These are phyloP conservation scores for Populus tomentosa DNA, from an alignment of 441 rosid genomes.

Conservation along the genomic window DNA sequence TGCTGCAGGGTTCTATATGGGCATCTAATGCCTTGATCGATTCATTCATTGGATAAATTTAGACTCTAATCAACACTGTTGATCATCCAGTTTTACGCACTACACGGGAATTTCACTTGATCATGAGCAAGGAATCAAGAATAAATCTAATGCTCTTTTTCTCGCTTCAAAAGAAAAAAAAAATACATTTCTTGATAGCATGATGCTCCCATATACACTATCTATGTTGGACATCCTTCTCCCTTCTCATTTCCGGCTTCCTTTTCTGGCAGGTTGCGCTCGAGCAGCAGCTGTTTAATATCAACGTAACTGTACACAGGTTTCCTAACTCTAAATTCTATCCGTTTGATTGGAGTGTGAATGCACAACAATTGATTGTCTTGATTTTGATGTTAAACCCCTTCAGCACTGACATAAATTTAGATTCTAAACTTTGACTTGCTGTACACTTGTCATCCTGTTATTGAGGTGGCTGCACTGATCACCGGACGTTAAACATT, in stretches of 20 bases:
- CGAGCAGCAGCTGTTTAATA: not conserved
- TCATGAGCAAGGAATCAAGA: not conserved
- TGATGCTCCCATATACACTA: not conserved
- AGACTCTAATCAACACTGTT: too few relatives aligned
- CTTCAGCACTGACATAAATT: not conserved
- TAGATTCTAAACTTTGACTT: not conserved
- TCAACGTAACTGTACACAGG: not conserved
- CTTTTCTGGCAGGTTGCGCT: not conserved
- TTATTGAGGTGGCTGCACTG: not conserved
- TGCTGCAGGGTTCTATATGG: not conserved
- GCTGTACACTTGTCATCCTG: not conserved
- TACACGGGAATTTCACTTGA: too few relatives aligned
- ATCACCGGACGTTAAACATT: conserved; percentile 32
- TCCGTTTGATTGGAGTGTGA: too few relatives aligned
- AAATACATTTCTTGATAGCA: not conserved
- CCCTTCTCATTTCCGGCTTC: too few relatives aligned
- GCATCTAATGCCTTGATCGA: too few relatives aligned
- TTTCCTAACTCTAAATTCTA: too few relatives aligned
- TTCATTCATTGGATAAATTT: too few relatives aligned
- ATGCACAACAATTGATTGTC: too few relatives aligned
- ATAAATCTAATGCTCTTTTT: not conserved
- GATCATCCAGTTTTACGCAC: too few relatives aligned
- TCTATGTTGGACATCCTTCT: not conserved
- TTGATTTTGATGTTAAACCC: too few relatives aligned
- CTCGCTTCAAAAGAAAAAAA: not conserved